Evolutionary conservation across 305 asterid species (phyloP).

Genomic region (Fraxinus floribunda): DNA sequence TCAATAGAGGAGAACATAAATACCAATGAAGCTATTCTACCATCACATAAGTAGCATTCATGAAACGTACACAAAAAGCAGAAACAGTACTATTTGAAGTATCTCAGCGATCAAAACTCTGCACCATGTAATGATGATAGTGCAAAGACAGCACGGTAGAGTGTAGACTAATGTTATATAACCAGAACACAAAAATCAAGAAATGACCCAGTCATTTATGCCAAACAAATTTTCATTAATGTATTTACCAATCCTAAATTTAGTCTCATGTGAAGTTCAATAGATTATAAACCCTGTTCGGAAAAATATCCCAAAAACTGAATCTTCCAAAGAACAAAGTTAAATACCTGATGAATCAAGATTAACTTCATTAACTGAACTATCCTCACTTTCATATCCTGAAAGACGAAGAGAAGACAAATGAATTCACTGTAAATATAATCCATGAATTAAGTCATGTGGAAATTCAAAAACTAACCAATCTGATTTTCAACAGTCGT

Average conservation of each 20-base stretch:
- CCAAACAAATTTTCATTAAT: not conserved
- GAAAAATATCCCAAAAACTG: not conserved
- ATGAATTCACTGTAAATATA: conserved; percentile 2
- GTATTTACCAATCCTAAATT: conserved; percentile 6
- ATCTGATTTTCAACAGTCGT: not conserved
- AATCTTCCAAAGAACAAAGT: conserved; percentile 13
- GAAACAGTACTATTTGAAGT: not conserved
- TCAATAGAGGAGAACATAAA: not conserved
- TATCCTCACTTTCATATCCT: conserved; percentile 94
- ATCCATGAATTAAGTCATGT: conserved; percentile 4
- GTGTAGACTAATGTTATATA: not conserved
- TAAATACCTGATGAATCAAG: conserved; percentile 80
- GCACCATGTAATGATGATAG: not conserved
- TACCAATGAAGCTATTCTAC: not conserved
- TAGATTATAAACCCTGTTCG: not conserved
- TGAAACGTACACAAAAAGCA: not conserved
- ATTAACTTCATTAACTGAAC: conserved; percentile 79
- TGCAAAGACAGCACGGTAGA: not conserved
- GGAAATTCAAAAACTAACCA: not conserved
- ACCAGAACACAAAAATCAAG: not conserved
- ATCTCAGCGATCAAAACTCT: not conserved
- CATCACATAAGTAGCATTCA: not conserved
- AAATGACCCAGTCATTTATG: not conserved
- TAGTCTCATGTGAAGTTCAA: conserved; percentile 7
- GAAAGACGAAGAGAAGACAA: conserved; percentile 21